Evolutionary conservation across 768 basidiomycete genomes (phyloP), one percentile per base, ranked within the genome.

Genomic region (Saitozyma podzolica): DNA sequence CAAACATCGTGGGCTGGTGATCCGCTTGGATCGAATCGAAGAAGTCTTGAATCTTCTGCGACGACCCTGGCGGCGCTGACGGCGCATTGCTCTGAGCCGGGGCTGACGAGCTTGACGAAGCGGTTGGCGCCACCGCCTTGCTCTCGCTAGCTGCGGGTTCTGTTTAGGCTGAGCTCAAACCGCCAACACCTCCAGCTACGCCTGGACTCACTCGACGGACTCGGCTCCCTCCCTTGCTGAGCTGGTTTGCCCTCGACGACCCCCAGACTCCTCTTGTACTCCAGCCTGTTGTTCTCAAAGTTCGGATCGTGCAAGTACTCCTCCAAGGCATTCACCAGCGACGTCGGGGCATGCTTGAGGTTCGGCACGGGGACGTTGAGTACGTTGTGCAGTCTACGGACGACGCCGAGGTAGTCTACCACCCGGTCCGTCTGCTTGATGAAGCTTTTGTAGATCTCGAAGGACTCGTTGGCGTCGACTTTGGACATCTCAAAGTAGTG

Each of bases 401-500:
- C 95, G 13, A 96, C 88, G 11, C 87, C 88, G 14, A 99, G 85
- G 72, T 88, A 99, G 73, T 96, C 94, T 4, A 95, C 91, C 79
- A 81, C 80, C 85, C 87, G 83, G 72, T 97, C 92, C 0, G 95
- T 92, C 78, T 98, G 92, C 54, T 85, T 87, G 81, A 94, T 97
- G 80, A 99, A 99, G 63, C 89, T 86, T 58, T 92, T 90, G 82
- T 99, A 99, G 64, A 98, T 87, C 16, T 81, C 79, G 29, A 98
- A 85, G 2, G 95, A 90, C 40, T 89, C 87, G 43, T 85, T 81
- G 0, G 95, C 96, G 74, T 98, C 95, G n/a, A 87, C 80, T 65
- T 90, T 89, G 0, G 92, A 91, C 96, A 98, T 98, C 77, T 96
- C 94, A 73, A 98, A 97, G 80, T 96, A 99, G 80, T 95, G 89